These are phyloP conservation scores for Diddensiella transvaalensis DNA, from an alignment of 805 yeast genomes.

Conservation along the genomic window DNA sequence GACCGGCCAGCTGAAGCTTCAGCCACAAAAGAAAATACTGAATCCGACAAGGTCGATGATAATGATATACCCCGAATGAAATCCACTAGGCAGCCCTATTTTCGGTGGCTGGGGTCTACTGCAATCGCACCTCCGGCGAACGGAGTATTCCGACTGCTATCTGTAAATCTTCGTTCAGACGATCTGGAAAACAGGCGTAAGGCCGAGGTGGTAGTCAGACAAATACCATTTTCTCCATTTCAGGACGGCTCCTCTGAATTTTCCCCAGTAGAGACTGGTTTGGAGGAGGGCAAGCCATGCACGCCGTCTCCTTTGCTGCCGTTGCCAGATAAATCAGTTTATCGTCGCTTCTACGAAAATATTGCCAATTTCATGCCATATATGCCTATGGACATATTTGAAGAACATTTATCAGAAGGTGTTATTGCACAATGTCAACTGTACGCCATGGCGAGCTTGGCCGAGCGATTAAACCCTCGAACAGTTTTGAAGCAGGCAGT, in stretches of 20 bases:
- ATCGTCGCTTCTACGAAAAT: constrained; percentile 19
- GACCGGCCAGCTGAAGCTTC: background rate
- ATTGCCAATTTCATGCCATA: constrained; percentile 26
- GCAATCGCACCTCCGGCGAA: constrained; percentile 30
- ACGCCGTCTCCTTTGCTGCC: too few species aligned
- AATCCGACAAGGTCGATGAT: background rate
- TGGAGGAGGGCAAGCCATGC: too few species aligned
- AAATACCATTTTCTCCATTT: background rate
- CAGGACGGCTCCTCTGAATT: background rate
- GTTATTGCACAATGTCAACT: constrained; percentile 25
- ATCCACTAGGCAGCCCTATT: constrained; percentile 27
- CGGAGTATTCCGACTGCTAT: constrained; percentile 27
- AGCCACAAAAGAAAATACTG: background rate
- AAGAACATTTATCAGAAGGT: constrained; percentile 20
- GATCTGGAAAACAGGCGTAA: constrained; percentile 9
- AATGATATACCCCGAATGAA: background rate
- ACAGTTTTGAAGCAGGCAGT: constrained; percentile 9
- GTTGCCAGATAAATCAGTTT: constrained; percentile 15
- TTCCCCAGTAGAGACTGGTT: too few species aligned
- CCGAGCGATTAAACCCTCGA: constrained; percentile 18
- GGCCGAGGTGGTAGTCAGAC: constrained; percentile 10
- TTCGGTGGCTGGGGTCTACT: constrained; percentile 31
- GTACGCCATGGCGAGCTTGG: constrained; percentile 28
- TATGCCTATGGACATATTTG: constrained; percentile 21
- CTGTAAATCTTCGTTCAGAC: constrained; percentile 24